Evolutionary conservation across 2,329 filamentous ascomycete genomes (phyloP).

Genomic region (Clonostachys chloroleuca): DNA sequence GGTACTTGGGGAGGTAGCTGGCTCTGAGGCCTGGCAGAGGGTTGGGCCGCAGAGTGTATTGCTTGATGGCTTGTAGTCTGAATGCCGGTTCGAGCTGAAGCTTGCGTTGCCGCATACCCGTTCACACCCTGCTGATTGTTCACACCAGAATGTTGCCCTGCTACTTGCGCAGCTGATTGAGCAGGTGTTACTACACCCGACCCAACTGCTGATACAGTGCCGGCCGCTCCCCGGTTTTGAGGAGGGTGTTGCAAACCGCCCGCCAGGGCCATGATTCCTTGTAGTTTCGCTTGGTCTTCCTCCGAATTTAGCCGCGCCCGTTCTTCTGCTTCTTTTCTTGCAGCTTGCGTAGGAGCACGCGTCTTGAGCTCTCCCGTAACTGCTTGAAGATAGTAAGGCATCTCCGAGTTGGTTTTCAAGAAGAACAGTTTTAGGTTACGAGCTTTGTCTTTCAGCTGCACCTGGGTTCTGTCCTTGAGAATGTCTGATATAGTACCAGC

Average conservation of each 20-base stretch:
- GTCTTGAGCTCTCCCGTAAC: conserved; percentile 91
- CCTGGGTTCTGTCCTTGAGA: conserved; percentile 83
- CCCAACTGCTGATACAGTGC: conserved; percentile 14
- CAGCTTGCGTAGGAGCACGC: conserved; percentile 70
- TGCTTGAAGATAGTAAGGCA: conserved; percentile 81
- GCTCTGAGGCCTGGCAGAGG: conserved; percentile 15
- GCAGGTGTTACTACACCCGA: conserved; percentile 24
- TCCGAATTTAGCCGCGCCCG: conserved; percentile 53
- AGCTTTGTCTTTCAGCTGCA: conserved; percentile 90
- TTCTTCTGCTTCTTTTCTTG: conserved; percentile 63
- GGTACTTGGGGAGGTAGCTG: conserved; percentile 20
- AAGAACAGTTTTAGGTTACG: conserved; percentile 89
- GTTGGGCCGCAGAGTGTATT: conserved; percentile 10
- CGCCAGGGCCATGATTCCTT: conserved; percentile 54
- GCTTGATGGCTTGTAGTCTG: conserved; percentile 12
- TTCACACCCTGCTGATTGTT: too few relatives aligned
- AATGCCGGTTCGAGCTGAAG: not conserved
- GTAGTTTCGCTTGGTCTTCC: conserved; percentile 55
- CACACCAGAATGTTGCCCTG: conserved; percentile 5
- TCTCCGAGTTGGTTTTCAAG: conserved; percentile 85
- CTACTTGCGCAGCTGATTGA: conserved; percentile 20
- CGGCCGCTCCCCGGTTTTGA: conserved; percentile 15
- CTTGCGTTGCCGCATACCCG: too few relatives aligned
- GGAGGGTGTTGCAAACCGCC: conserved; percentile 42
- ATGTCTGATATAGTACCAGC: conserved; percentile 78